Conservation (phyloP, 2,329 filamentous ascomycete genomes). For the Pleurostoma richardsiae region DNA sequence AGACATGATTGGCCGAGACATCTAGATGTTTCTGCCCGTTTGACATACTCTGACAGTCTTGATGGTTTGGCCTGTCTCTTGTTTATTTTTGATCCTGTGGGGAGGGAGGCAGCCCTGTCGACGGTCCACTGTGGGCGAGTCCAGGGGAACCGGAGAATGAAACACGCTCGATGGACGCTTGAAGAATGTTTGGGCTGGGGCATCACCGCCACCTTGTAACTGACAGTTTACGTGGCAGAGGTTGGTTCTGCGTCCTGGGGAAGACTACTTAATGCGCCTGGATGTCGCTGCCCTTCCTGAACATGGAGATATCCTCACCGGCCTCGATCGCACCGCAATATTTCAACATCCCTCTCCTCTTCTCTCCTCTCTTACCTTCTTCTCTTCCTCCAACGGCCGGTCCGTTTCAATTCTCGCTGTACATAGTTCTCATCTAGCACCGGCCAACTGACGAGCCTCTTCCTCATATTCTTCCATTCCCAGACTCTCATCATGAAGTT, state of each 20-base stretch:
- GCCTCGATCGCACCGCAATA: background rate
- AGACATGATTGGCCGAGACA: background rate
- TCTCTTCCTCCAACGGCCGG: background rate
- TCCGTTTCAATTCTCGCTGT: background rate
- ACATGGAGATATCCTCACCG: background rate
- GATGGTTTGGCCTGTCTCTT: background rate
- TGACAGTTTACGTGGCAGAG: background rate
- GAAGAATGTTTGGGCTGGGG: background rate
- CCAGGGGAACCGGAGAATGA: background rate
- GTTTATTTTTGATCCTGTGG: background rate
- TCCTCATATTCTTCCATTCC: background rate
- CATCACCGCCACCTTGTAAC: background rate
- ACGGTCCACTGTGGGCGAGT: background rate
- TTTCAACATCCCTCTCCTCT: background rate
- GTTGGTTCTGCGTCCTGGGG: background rate
- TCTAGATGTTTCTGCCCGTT: background rate
- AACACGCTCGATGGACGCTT: background rate
- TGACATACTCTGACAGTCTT: background rate
- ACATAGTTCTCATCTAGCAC: background rate
- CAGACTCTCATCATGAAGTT: slow-evolving; percentile 16
- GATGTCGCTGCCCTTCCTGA: background rate
- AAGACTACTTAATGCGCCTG: background rate
- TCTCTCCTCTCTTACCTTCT: background rate
- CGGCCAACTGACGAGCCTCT: background rate
- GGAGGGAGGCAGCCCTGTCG: background rate